These are phyloP conservation scores for Oryza glaberrima DNA, from an alignment of 176 grass and related monocot genomes.

Conservation along the genomic window DNA sequence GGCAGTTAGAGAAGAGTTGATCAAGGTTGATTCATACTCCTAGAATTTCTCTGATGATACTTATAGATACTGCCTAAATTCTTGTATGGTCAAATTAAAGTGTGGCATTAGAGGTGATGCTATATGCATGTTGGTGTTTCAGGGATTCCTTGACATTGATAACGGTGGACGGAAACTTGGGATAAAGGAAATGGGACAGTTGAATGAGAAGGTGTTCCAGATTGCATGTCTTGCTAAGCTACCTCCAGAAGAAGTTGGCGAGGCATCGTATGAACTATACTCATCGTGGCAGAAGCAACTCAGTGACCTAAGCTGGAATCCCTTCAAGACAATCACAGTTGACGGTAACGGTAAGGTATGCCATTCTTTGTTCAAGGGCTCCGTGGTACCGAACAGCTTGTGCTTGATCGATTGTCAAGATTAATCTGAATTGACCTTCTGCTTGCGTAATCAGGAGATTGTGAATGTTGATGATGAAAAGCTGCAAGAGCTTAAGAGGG, in stretches of 20 bases:
- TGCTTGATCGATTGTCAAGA: background rate
- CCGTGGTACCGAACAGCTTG: background rate
- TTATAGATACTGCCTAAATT: background rate
- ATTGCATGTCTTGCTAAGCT: conserved; percentile 33
- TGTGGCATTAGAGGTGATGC: background rate
- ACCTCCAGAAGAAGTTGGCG: conserved; percentile 24
- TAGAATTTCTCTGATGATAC: background rate
- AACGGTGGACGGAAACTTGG: conserved; percentile 22
- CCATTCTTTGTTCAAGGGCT: background rate
- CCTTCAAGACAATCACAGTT: conserved; percentile 34
- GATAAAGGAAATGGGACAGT: conserved; percentile 54
- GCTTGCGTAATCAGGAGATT: conserved; percentile 30
- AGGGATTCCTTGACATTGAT: conserved; percentile 36
- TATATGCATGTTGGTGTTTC: conserved; percentile 10
- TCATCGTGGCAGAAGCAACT: conserved; percentile 45
- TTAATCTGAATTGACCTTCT: background rate
- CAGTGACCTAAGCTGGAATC: conserved; percentile 43
- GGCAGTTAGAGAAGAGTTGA: conserved; percentile 29
- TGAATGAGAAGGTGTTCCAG: conserved; percentile 41
- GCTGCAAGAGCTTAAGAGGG: conserved; percentile 37
- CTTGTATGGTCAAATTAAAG: background rate
- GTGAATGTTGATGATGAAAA: conserved; percentile 43
- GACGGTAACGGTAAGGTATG: conserved; percentile 35
- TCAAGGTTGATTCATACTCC: conserved; percentile 33
- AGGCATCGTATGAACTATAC: conserved; percentile 1